Conservation (phyloP, 345 rosid species). For the Eucalyptus grandis region DNA sequence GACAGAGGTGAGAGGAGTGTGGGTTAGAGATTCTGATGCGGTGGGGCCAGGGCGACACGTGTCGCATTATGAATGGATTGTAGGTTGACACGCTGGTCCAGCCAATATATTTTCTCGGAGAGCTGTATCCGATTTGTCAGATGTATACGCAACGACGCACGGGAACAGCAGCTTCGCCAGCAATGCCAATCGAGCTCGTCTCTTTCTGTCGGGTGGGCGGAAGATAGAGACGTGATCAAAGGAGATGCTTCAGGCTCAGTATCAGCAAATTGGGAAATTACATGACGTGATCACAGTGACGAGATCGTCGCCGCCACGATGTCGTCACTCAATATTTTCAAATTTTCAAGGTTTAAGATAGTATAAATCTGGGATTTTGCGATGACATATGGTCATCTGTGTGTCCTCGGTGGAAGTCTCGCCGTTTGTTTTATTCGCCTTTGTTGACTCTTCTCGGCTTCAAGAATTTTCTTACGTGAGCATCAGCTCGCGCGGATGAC, state of each 20-base stretch:
- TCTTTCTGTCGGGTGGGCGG: neutral
- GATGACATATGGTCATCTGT: neutral
- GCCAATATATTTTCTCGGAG: too few relatives aligned
- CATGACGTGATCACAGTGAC: neutral
- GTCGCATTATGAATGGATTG: too few relatives aligned
- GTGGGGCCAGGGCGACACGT: fast-evolving
- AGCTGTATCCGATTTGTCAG: too few relatives aligned
- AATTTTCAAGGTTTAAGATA: neutral
- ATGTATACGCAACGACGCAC: neutral
- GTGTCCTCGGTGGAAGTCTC: neutral
- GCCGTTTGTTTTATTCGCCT: neutral
- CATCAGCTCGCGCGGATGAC: neutral
- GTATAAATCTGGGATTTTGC: neutral
- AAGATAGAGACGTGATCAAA: neutral
- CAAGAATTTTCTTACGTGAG: neutral
- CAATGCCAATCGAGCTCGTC: neutral
- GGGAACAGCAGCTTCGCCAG: neutral
- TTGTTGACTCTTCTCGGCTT: neutral
- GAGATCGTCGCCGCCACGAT: neutral
- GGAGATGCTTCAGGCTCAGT: neutral
- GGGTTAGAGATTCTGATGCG: too few relatives aligned
- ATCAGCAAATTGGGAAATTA: neutral
- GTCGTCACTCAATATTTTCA: neutral
- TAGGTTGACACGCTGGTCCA: too few relatives aligned
- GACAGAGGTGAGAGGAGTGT: too few relatives aligned